Evolutionary conservation across 2,329 filamentous ascomycete species (phyloP), one percentile per base, ranked within the genome.

Genomic region (Colletotrichum acutatum): DNA sequence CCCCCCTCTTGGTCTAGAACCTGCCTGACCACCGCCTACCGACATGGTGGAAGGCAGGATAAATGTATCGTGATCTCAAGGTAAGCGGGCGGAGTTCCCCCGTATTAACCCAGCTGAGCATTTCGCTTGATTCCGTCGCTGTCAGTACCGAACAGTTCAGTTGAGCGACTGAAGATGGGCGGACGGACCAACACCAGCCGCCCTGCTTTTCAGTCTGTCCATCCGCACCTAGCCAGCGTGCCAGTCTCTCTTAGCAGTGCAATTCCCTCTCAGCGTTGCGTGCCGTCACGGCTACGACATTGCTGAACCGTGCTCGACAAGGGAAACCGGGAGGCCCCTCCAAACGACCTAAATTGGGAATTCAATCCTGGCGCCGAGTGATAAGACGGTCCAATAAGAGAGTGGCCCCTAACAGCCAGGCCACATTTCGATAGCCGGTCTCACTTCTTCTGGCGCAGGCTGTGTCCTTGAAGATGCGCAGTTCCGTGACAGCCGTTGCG

Each of bases 261-360:
- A 9, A 63, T 8, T 37, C 22, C 14, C 46, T 34, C 46, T 32
- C 46, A 53, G 26, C 42, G 64, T n/a, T 30, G 19, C 32, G 22
- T 61, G 34, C 59, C 59, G 66, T 66, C 54, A 64, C 42, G 26
- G 46, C 70, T 70, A 70, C 70, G 42, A 56, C 59, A 72, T 61
- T 19, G 30, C 49, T 19, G 64, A 62, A 52, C 58, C 58, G 56
- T 66, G 54, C 62, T 68, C 11, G 28, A 52, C 59, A 63, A 49
- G 22, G 28, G 59, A 46, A 53, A 12, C 46, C 60, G n/a, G n/a
- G 42, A 22, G 60, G 56, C 61, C 37, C 64, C 52, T 22, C 28
- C 26, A 49, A 46, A 19, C 52, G 26, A 22, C 24, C 34, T 37
- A 59, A 42, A 53, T 59, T 58, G 34, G 62, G 24, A 66, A 32